Evolutionary conservation across 1,284 basidiomycete genomes (phyloP), one percentile per base, ranked within the genome.

Genomic region (Ganoderma lucidum): DNA sequence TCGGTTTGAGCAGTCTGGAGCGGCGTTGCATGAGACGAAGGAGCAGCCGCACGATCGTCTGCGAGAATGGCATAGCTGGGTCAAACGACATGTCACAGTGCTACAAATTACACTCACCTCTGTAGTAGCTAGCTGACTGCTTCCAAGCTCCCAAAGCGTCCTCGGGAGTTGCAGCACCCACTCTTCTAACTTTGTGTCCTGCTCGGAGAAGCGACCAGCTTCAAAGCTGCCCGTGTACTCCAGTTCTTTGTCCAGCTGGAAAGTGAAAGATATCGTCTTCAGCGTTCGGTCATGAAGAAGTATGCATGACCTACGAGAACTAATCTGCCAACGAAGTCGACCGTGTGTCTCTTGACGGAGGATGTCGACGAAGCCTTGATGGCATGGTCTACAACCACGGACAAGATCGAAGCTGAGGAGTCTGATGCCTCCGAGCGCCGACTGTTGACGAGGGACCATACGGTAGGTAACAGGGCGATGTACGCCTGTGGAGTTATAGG

Each of bases 121-220:
- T 0, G 89, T 89, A 6, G 85, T 81, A 3, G 78, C 73, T 10
- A 87, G 76, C 75, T 93, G 88, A 62, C 81, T 87, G 17, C 81
- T 80, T 1, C 91, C 92, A 8, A 94, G 80, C 80, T 97, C 95
- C 96, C 96, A 97, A 1, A 97, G 82, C 9, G 86, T 86, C 78
- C 89, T 91, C 0, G 95, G 94, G 48, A 96, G 84, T 71, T 90
- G 87, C 14, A 84, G 75, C 23, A 92, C 68, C 93, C 93, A 93
- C 37, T 89, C 86, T 66, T 87, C 82, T 41, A 92, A 80, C 69
- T 80, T 82, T 45, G 80, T 73, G 58, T 81, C 78, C 42, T 82
- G 79, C 6, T 77, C 79, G 41, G 75, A 68, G 62, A 77, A 74
- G 28, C 75, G 74, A 51, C 80, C 80, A 35, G 85, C 73, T 12